Percentiles rank a stretch among this genome's conserved stretches.
Evolutionary conservation across 2,329 filamentous ascomycete species (phyloP).

Genomic region (Fusarium devonianum): DNA sequence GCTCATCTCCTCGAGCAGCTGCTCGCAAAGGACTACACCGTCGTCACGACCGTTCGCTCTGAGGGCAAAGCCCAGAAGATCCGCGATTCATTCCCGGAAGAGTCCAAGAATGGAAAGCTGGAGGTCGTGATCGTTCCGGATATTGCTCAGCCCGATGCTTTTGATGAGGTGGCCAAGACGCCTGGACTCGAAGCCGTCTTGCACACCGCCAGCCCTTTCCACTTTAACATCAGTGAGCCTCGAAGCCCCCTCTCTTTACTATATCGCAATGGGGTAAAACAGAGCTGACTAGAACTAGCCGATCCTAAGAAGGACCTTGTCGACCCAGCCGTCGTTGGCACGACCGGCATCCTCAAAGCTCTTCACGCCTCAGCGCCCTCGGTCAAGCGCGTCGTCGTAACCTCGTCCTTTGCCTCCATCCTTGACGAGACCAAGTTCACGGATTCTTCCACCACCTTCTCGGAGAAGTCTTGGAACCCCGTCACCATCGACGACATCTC

Average conservation of each 20-base stretch:
- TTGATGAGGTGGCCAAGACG: constrained; percentile 66
- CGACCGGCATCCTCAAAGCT: constrained; percentile 74
- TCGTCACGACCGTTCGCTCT: constrained; percentile 64
- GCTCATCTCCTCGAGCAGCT: constrained; percentile 64
- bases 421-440: constrained; percentile 48
- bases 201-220: constrained; percentile 68
- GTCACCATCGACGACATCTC: constrained; percentile 55
- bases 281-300: constrained; percentile 32
- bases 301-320: constrained; percentile 62
- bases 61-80: constrained; percentile 62
- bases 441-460: constrained; percentile 52
- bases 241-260: too few relatives aligned
- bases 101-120: constrained; percentile 53
- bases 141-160: constrained; percentile 76
- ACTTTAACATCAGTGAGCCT: constrained; percentile 56
- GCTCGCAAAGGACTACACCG: constrained; percentile 57
- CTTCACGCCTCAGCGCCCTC: constrained; percentile 63
- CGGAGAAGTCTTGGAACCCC: constrained; percentile 62
- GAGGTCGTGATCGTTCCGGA: constrained; percentile 73
- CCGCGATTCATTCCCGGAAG: constrained; percentile 52
- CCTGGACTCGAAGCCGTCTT: constrained; percentile 63
- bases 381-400: constrained; percentile 76
- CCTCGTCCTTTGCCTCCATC: constrained; percentile 63
- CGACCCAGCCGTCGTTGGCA: constrained; percentile 65
- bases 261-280: background rate